These are phyloP conservation scores for Gossypium mustelinum DNA, from an alignment of 345 rosid genomes.

Conservation along the genomic window DNA sequence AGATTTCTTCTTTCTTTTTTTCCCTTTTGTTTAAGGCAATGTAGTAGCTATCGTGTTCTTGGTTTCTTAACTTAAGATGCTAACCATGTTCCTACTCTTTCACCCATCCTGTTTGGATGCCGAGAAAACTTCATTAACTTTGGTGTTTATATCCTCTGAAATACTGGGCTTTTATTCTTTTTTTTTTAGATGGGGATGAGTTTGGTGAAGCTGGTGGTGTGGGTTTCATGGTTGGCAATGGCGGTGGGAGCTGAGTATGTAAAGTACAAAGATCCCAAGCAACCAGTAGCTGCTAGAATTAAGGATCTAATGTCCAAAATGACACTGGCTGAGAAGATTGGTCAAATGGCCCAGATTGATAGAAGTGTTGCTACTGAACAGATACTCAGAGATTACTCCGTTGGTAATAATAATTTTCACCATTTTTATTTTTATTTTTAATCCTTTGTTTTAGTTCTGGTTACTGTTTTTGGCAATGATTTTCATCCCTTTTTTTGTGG, in stretches of 20 bases:
- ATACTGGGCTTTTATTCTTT: neutral
- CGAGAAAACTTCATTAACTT: neutral
- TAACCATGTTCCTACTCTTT: neutral
- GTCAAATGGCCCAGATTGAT: conserved; percentile 60
- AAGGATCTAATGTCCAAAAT: conserved; percentile 40
- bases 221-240: conserved; percentile 28
- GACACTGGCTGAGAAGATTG: conserved; percentile 57
- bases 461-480: neutral
- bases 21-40: neutral
- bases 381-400: conserved; percentile 40
- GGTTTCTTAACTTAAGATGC: neutral
- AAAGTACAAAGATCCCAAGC: conserved; percentile 46
- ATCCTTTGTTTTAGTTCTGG: neutral
- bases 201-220: conserved; percentile 18
- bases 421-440: neutral
- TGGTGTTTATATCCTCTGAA: conserved; percentile 1
- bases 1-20: conserved; percentile 4
- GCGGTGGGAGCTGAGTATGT: conserved; percentile 35
- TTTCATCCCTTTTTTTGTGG: neutral
- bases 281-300: conserved; percentile 36
- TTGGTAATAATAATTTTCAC: conserved; percentile 28
- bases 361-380: conserved; percentile 40
- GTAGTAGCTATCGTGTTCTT: neutral
- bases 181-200: conserved; percentile 27
- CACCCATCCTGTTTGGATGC: neutral